Conservation (phyloP, 805 yeast genomes). For the Zygoascus bituminiphila region DNA sequence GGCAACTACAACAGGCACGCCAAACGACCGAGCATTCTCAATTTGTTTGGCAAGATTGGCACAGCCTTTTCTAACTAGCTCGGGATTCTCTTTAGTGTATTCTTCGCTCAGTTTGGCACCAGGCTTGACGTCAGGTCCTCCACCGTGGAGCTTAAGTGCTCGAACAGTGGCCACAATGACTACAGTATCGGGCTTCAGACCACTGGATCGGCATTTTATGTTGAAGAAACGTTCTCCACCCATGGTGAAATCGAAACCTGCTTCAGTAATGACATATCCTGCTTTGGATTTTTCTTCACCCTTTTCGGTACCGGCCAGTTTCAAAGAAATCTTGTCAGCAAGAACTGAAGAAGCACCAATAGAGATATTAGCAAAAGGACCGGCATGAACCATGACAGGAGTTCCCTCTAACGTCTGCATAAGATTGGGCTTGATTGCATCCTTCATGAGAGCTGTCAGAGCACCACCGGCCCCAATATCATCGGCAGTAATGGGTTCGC, state of each 20-base stretch:
- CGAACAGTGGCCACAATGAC: constrained; percentile 94
- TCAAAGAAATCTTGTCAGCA: constrained; percentile 88
- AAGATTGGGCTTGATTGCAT: constrained; percentile 90
- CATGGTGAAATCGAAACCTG: constrained; percentile 98
- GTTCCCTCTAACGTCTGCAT: constrained; percentile 98
- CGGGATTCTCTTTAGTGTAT: constrained; percentile 76
- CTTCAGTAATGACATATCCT: constrained; percentile 93
- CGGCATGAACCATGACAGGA: constrained; percentile 97
- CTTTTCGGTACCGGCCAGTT: constrained; percentile 66
- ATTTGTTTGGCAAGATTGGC: constrained; percentile 88
- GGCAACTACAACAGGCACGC: constrained; percentile 91
- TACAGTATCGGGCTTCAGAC: constrained; percentile 79
- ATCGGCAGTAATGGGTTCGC: constrained; percentile 85
- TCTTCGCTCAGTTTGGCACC: constrained; percentile 81
- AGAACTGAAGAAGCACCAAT: constrained; percentile 94
- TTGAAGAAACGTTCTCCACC: constrained; percentile 97
- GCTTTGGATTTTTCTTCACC: constrained; percentile 31
- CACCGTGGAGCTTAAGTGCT: constrained; percentile 94
- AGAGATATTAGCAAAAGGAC: constrained; percentile 95
- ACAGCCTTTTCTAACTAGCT: constrained; percentile 68
- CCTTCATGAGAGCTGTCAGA: constrained; percentile 84
- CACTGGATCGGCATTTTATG: constrained; percentile 93
- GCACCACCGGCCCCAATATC: constrained; percentile 96
- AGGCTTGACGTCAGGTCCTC: constrained; percentile 94
- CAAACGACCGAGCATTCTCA: constrained; percentile 72